These are phyloP conservation scores for Silybum marianum DNA, from an alignment of 129 eudicot species.

Conservation along the genomic window DNA sequence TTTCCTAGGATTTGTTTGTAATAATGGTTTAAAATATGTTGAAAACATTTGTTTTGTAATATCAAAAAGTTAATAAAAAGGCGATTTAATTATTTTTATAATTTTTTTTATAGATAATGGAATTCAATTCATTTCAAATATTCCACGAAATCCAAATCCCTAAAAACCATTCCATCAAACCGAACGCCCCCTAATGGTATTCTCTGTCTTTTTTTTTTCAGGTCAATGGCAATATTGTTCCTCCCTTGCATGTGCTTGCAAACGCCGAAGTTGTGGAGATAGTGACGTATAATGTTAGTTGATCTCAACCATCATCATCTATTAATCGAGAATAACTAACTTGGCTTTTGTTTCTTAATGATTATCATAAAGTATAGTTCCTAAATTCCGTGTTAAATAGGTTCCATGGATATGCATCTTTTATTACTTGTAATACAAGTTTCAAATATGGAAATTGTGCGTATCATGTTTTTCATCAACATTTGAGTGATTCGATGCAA, in stretches of 20 bases:
- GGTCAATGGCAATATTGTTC: conserved; percentile 94
- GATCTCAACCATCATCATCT: conserved; percentile 8
- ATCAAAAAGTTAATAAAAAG: too few species aligned
- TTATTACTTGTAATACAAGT: not conserved
- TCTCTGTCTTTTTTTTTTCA: conserved; percentile 30
- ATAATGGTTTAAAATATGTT: too few species aligned
- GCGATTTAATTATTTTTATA: too few species aligned
- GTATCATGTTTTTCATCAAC: not conserved
- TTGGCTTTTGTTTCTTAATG: not conserved
- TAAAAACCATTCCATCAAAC: too few species aligned
- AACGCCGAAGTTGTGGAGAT: conserved; percentile 98
- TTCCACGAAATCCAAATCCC: too few species aligned
- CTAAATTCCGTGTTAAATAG: not conserved
- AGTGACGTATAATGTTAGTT: conserved; percentile 78
- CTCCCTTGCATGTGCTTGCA: conserved; percentile 85
- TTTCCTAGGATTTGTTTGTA: too few species aligned
- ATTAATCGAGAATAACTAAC: conserved; percentile 6
- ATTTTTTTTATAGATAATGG: too few species aligned
- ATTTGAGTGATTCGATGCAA: not conserved
- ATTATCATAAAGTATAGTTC: not conserved
- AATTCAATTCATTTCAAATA: too few species aligned
- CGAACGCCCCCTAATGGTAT: not conserved
- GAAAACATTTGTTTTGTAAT: too few species aligned
- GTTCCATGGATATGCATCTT: not conserved
- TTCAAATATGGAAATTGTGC: not conserved